Evolutionary conservation across 441 rosid species (phyloP).

Genomic region (Croton setiger): DNA sequence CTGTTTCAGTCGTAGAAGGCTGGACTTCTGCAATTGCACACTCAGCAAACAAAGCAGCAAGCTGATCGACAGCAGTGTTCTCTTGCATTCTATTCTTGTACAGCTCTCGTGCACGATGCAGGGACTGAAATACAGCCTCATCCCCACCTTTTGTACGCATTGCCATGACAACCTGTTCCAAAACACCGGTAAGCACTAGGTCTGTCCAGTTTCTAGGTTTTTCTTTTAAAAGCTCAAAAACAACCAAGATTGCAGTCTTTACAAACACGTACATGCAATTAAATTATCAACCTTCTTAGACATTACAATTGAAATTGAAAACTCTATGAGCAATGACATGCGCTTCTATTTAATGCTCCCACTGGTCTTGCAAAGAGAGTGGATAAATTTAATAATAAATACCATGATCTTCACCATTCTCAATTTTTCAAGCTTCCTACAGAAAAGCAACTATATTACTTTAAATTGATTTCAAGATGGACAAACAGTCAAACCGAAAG

Average conservation of each 20-base stretch:
- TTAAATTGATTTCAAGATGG: conserved; percentile 7
- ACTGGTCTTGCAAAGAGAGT: background rate
- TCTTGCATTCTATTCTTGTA: conserved; percentile 54
- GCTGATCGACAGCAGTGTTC: conserved; percentile 60
- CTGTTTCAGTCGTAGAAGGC: conserved; percentile 42
- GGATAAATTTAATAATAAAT: background rate
- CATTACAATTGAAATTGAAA: background rate
- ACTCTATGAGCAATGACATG: background rate
- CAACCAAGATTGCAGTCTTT: background rate
- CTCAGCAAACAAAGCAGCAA: conserved; percentile 89
- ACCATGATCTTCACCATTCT: background rate
- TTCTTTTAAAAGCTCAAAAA: background rate
- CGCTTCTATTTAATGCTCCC: background rate
- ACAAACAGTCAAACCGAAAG: background rate
- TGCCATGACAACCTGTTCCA: conserved; percentile 79
- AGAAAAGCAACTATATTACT: background rate
- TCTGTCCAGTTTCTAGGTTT: background rate
- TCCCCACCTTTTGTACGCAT: conserved; percentile 74
- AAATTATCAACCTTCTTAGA: background rate
- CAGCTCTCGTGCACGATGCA: conserved; percentile 74
- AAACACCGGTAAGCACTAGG: conserved; percentile 6
- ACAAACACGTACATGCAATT: background rate
- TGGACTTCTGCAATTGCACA: conserved; percentile 85
- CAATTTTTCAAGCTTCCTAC: background rate
- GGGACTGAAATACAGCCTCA: conserved; percentile 59